Evolutionary conservation across 129 eudicot genomes (phyloP), one percentile per base, ranked within the genome.

Genomic region (Pittosporum tobira): DNA sequence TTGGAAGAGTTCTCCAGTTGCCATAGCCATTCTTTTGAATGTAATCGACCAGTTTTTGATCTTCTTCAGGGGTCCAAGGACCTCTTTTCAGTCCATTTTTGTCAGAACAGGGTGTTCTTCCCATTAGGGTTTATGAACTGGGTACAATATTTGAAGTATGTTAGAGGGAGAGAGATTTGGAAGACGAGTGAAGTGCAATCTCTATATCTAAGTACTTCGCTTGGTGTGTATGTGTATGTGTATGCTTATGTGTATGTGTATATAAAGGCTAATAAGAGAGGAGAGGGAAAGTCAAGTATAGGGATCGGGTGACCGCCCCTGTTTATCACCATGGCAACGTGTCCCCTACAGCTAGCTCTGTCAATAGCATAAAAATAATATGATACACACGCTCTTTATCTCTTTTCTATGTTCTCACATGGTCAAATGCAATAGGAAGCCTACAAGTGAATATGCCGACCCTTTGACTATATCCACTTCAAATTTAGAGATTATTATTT

Each of bases 41-140:
- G 59, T 81, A 81, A 67, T 81, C 85, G 64, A 79, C 64, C 45
- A 88, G 91, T 51, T 79, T 88, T 40, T 84, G 85, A 75, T 88
- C 96, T 68, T 88, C 96, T 61, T 84, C 96, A 1, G 94, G 75
- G 16, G 95, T 84, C 96, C 96, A 88, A 19, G 96, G 94, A 43
- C 96, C 96, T 47, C 71, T 88, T 48, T 84, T 88, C 28, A 88
- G 61, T 43, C 94, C 94, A 62, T 70, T 75, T 44, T 88, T 84
- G n/a, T 88, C 94, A 75, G 94, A 84, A 64, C 91, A 84, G 42
- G 91, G 94, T 64, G 96, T 67, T 79, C 96, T 84, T 67, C 94
- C 96, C 96, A 88, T 88, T n/a, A n/a, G 67, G 27, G 56, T 56
- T 28, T 62, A 10, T 72, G 45, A 37, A 14, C 19, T 14, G 11